Evolutionary conservation across 345 rosid species (phyloP), one percentile per base, ranked within the genome.

Genomic region (Eutrema japonicum): DNA sequence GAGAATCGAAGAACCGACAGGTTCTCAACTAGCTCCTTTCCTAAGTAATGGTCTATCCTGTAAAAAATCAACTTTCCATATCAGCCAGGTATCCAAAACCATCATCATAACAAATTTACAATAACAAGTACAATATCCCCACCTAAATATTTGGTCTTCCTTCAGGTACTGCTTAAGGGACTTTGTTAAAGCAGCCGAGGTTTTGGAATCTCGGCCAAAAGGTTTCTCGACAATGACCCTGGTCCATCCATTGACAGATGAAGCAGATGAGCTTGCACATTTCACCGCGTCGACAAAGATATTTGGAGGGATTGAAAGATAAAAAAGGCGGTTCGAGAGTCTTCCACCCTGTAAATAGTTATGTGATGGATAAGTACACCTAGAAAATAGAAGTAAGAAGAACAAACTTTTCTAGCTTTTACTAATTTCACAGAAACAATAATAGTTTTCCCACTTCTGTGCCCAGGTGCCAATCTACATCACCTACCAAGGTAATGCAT

Each of bases 161-260:
- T 81, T 74, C 40, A 95, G 79, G 83, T 88, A 90, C 74, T 77
- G 91, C 80, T 95, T 92, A 10, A 95, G 93, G 32, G 92, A 73
- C 63, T 77, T 95, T 40, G 96, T 95, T 83, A 92, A 78, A 47
- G 97, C 93, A 72, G 97, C 96, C 0, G 97, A 95, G 54, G 99
- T 89, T 71, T 88, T 89, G 37, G 96, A 90, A 82, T 92, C 96
- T 73, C 96, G 85, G 55, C 99, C 99, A 81, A 95, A 95, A 71
- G 99, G 99, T 84, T 95, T 95, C 91, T 95, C 99, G 3, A 95
- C 97, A 82, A 92, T 92, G 82, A 95, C 99, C 81, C 97, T 86
- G 53, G 96, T 92, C 99, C 97, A 95, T 76, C 99, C 97, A 74
- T 76, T 81, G 74, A 84, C 82, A 79, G 99, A 85, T 68, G 99